Percentiles rank a stretch among this genome's conserved stretches.
phyloP scores from a whole-genome alignment of 768 basidiomycete genomes.

The Suillus subluteus region DNA sequence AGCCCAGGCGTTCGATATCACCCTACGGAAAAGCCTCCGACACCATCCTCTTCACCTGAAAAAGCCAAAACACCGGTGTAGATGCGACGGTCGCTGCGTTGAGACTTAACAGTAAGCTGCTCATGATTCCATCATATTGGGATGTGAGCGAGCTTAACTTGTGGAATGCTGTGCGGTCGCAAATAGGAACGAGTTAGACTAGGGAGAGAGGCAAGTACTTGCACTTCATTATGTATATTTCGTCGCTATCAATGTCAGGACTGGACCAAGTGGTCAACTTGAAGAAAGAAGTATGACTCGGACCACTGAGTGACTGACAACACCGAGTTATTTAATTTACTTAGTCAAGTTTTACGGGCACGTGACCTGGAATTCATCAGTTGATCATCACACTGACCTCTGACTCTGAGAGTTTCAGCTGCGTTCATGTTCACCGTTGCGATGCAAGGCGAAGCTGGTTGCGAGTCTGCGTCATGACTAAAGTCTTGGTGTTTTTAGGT shows the following conservation, averaged over 20 bases:
- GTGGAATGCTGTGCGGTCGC: neutral
- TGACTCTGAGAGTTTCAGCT: no score
- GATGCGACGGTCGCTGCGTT: neutral
- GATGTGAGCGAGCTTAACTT: neutral
- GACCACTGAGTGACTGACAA: no score
- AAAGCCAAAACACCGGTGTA: neutral
- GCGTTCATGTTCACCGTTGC: no score
- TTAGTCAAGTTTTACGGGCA: neutral
- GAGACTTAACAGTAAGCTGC: neutral
- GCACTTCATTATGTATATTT: neutral
- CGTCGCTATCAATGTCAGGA: neutral
- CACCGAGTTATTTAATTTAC: no score
- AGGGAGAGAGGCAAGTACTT: neutral
- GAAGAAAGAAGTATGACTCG: neutral
- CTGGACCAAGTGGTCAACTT: neutral
- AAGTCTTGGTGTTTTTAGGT: neutral
- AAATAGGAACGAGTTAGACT: neutral
- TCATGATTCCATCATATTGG: neutral
- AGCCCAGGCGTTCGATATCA: conserved; percentile 1
- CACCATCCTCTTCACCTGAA: neutral
- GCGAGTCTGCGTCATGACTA: neutral
- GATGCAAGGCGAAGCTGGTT: neutral
- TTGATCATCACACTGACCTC: no score
- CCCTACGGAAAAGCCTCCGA: neutral
- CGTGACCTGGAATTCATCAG: no score